These are phyloP conservation scores for Rhodotorula babjevae DNA, from an alignment of 768 basidiomycete genomes.

Conservation along the genomic window DNA sequence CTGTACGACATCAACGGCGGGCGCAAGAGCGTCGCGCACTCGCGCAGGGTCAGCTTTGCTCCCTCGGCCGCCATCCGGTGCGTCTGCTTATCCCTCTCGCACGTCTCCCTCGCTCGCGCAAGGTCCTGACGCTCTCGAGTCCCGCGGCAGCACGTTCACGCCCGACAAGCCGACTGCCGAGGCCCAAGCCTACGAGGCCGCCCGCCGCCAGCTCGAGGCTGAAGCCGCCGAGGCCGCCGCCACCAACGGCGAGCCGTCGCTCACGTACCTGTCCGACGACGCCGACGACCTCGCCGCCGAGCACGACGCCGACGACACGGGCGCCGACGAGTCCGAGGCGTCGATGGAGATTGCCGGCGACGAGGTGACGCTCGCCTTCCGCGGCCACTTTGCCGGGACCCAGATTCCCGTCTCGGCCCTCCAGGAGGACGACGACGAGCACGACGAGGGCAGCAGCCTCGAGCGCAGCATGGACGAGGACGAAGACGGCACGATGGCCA, in stretches of 20 bases:
- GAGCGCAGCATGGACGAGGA: not conserved
- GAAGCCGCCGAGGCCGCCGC: conserved; percentile 2
- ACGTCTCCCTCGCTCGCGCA: not conserved
- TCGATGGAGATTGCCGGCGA: conserved; percentile 38
- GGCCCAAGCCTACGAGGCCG: conserved; percentile 14
- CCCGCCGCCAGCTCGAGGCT: not conserved
- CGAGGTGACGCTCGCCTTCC: conserved; percentile 31
- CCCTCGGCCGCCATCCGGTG: conserved; percentile 39
- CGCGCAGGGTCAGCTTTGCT: conserved; percentile 40
- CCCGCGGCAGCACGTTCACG: conserved; percentile 20
- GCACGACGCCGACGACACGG: not conserved
- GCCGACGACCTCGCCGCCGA: not conserved
- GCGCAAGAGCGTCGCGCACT: conserved; percentile 14
- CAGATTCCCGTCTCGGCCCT: conserved; percentile 13
- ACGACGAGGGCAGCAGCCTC: not conserved
- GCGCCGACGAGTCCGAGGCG: conserved; percentile 3
- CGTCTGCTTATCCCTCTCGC: not conserved
- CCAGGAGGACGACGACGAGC: not conserved
- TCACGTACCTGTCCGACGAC: conserved; percentile 2
- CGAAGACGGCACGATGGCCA: conserved; percentile 26
- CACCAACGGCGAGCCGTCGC: conserved; percentile 8
- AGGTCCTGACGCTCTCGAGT: not conserved
- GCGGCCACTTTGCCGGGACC: conserved; percentile 29
- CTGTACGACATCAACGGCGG: conserved; percentile 14
- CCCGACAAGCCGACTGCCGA: conserved; percentile 35